Base-by-base conservation (phyloP, 345 rosid genomes). In the Carallia brachiata region DNA sequence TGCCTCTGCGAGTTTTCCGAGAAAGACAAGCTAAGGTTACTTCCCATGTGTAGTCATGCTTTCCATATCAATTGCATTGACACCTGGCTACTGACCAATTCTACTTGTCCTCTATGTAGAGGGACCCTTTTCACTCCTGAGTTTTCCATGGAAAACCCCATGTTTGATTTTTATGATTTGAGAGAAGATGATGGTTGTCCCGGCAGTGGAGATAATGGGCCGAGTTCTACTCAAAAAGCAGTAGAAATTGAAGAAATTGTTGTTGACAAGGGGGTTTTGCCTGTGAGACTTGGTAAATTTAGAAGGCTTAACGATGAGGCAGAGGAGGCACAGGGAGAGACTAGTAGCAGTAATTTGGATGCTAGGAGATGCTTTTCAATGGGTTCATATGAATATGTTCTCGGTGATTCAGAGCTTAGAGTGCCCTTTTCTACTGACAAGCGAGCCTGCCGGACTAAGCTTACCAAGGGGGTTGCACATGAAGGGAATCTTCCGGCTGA, bases 41-140 rank as follows among this genome's bases (percentile, higher is more conserved):
- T 91, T 65, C 97, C 97, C 28, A 75, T 68, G 75, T 91, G 97
- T 66, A 91, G 97, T 77, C 97, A 91, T 81, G 97, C 97, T 70
- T 91, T 91, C 84, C 97, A 91, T 75, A 75, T 91, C 28, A 81
- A 78, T 69, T 91, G 97, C 78, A 91, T 91, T 34, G 97, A 89
- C 68, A 91, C 97, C 76, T 91, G 97, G 97, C 89, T 91, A 27
- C 81, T 87, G 55, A 23, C 60, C 8, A 55, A 55, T 13, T 55
- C 60, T 5, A 55, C 60, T 55, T 55, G 60, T 30, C 60, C 60
- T 55, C 60, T 55, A 7, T 55, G 60, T 27, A 55, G 60, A 27
- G 60, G 60, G 31, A 30, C 60, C 6, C 95, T 91, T 63, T 89
- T 89, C 56, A 68, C 83, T 44, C 86, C 94, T 0, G 95, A 89